phyloP scores from a whole-genome alignment of 2,329 filamentous ascomycete genomes.

The Zymoseptoria pseudotritici region DNA sequence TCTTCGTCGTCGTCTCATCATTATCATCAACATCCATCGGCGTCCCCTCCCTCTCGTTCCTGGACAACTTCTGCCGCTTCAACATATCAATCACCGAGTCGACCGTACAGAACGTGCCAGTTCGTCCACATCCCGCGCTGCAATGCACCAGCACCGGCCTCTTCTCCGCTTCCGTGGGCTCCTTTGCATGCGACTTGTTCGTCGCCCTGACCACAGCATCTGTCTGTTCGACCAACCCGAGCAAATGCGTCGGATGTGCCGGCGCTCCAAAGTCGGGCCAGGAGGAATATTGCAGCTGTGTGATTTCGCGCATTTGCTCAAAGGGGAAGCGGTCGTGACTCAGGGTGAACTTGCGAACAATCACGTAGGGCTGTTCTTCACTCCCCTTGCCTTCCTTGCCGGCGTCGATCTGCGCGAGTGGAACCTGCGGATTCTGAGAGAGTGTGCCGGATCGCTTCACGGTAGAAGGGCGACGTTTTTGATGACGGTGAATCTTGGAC shows the following conservation, averaged over 20 bases:
- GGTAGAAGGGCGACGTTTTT: conserved; percentile 31
- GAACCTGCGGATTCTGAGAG: conserved; percentile 26
- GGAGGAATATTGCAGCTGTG: conserved; percentile 87
- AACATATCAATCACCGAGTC: conserved; percentile 95
- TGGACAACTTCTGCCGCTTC: conserved; percentile 61
- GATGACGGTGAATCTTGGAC: conserved; percentile 43
- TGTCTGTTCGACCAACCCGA: conserved; percentile 83
- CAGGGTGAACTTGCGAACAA: conserved; percentile 79
- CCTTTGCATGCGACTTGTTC: conserved; percentile 34
- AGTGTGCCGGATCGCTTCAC: conserved; percentile 32
- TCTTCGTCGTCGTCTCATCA: conserved; percentile 15
- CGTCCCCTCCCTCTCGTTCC: conserved; percentile 22
- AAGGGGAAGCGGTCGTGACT: conserved; percentile 72
- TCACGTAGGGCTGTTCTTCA: conserved; percentile 63
- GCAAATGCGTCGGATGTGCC: conserved; percentile 76
- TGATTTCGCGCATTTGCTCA: conserved; percentile 80
- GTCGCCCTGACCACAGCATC: conserved; percentile 58
- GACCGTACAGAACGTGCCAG: conserved; percentile 92
- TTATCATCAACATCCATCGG: conserved; percentile 44
- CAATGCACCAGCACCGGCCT: conserved; percentile 88
- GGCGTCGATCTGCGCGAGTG: conserved; percentile 21
- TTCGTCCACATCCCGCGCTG: conserved; percentile 90
- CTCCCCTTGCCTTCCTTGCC: conserved; percentile 15
- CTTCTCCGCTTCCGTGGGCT: conserved; percentile 44
- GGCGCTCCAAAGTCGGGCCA: conserved; percentile 97